Conservation (phyloP, 805 yeast species). For the Yamadazyma nakazawae region DNA sequence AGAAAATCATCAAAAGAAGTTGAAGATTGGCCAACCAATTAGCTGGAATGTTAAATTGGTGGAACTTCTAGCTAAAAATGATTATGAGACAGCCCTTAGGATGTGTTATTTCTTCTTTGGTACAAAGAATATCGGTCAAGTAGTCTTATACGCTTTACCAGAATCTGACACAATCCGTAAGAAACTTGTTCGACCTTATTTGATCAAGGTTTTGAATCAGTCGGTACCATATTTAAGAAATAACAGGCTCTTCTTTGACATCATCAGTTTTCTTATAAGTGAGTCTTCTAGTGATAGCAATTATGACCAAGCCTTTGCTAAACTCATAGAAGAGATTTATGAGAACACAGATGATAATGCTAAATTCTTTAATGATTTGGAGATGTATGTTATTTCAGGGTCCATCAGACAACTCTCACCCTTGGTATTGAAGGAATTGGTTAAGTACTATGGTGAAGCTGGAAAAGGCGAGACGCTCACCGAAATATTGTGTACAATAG, state of each 20-base stretch:
- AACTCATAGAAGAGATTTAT: slow-evolving; percentile 20
- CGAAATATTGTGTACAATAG: slow-evolving; percentile 65
- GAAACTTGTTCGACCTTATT: slow-evolving; percentile 45
- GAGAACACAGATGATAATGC: slow-evolving; percentile 18
- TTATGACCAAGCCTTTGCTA: background rate
- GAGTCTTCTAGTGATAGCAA: background rate
- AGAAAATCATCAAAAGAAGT: slow-evolving; percentile 26
- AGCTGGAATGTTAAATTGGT: slow-evolving; percentile 70
- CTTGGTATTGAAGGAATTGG: slow-evolving; percentile 55
- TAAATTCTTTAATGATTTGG: slow-evolving; percentile 51
- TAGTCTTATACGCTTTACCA: slow-evolving; percentile 59
- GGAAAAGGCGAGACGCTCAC: slow-evolving; percentile 53
- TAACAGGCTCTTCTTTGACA: slow-evolving; percentile 7
- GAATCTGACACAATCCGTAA: slow-evolving; percentile 41
- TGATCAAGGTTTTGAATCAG: slow-evolving; percentile 56
- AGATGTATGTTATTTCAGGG: slow-evolving; percentile 47
- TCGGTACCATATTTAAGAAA: slow-evolving; percentile 43
- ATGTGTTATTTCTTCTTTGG: slow-evolving; percentile 52
- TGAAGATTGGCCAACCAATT: slow-evolving; percentile 57
- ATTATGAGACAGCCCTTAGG: slow-evolving; percentile 55
- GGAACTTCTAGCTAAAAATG: slow-evolving; percentile 43
- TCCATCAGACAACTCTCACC: slow-evolving; percentile 58
- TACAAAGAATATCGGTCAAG: slow-evolving; percentile 41
- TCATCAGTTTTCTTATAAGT: background rate
- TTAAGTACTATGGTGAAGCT: slow-evolving; percentile 43